A percentile compares a stretch with the other conserved stretches of the same genome.
phyloP scores from a whole-genome alignment of 139 green algal genomes.

The Chlorella vulgaris region DNA sequence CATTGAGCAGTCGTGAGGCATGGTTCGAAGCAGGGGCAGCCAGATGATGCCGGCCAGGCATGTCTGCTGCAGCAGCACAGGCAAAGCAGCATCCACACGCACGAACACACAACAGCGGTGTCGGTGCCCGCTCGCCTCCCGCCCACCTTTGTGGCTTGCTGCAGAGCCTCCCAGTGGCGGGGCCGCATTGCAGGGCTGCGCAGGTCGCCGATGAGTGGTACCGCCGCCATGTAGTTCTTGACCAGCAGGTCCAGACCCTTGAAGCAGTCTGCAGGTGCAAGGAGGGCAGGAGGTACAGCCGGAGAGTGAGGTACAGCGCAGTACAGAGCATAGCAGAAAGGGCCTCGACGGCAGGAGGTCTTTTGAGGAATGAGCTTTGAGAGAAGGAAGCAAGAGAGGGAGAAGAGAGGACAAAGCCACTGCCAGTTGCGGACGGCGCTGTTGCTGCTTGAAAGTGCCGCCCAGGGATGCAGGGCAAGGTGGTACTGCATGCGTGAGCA shows the following conservation, averaged over 20 bases:
- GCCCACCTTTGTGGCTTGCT: slow-evolving; percentile 51
- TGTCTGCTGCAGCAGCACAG: too few species aligned
- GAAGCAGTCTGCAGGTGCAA: slow-evolving; percentile 63
- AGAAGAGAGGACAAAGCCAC: too few species aligned
- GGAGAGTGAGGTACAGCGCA: too few species aligned
- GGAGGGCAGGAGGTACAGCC: neutral
- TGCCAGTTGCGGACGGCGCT: too few species aligned
- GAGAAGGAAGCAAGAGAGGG: neutral
- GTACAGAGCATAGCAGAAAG: too few species aligned
- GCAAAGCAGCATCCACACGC: neutral
- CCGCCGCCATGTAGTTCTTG: slow-evolving; percentile 83
- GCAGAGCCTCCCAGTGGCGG: slow-evolving; percentile 85
- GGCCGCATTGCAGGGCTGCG: slow-evolving; percentile 89
- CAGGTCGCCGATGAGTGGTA: slow-evolving; percentile 88
- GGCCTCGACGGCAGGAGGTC: neutral
- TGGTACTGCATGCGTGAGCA: too few species aligned
- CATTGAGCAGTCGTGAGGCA: too few species aligned
- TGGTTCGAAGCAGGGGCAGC: neutral
- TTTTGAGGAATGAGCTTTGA: neutral
- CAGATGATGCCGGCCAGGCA: neutral
- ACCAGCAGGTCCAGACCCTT: slow-evolving; percentile 75
- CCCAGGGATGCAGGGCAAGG: too few species aligned
- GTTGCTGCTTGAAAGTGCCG: neutral
- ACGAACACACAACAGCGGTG: neutral
- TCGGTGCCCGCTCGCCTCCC: neutral